Evolutionary conservation across 192 early-diverging fungal species (phyloP), one percentile per base, ranked within the genome.

Genomic region (Coemansia sp.): DNA sequence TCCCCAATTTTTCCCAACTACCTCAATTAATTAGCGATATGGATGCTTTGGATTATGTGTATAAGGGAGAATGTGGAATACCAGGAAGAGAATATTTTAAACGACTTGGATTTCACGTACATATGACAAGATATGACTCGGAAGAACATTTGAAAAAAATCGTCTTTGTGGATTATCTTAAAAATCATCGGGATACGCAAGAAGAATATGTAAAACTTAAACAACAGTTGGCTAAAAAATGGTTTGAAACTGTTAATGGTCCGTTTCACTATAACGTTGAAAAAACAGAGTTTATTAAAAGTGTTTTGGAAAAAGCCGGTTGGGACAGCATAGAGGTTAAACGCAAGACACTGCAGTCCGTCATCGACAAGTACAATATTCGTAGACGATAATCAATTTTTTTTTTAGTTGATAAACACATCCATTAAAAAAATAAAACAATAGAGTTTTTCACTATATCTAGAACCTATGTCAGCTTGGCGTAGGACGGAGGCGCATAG

Each of bases 401-500:
- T 25, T 25, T 25, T 25, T 25, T 25, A 25, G 22, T 25, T 25
- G 22, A 25, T 45, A 5, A 45, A 45, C 0, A 20, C 18, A 3
- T 10, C 34, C 31, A 32, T 33, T 34, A 57, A 57, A 33, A 8
- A 57, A 18, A 57, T 28, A 50, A 30, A 56, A 2, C 6, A 56
- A 56, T 28, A 11, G 5, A 30, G 22, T 25, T 25, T 25, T 25
- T 25, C 8, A 56, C 20, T 29, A 29, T n/a, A 56, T 28, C 5
- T 29, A 56, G 5, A 11, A 30, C 1, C 57, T 67, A 87, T 2
- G 85, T 85, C 36, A 96, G 80, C 77, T 97, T 97, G 34, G 92
- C 87, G 64, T 98, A 94, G 58, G 88, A 91, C 16, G 94, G 94
- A 7, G 96, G 96, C 34, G 91, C 91, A 70, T 89, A 91, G 32